Base-by-base conservation (phyloP, 345 rosid species). In the Citrus reticulata region DNA sequence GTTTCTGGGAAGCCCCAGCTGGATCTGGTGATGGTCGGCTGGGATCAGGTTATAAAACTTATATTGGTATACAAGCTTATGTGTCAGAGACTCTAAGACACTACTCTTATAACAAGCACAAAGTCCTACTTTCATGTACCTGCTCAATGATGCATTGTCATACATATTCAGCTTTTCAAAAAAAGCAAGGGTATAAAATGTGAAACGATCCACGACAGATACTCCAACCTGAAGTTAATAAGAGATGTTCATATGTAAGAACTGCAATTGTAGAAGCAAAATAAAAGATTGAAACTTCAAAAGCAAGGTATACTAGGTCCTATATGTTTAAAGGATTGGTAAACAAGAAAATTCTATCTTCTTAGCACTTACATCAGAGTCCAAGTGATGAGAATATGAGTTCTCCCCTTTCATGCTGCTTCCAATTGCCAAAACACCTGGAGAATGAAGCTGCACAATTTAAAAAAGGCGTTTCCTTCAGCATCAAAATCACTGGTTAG, bases 381-480 rank as follows among this genome's bases (percentile, higher is more conserved):
- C 99, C 83, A 96, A 85, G 25, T 93, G 98, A 88, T 96, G 98
- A 24, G 98, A 96, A 80, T 94, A 96, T n/a, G 99, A 96, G 86
- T 91, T 96, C 84, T 96, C 99, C 82, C 97, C 99, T 88, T 94
- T 96, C 88, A 81, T 86, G 88, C 99, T 96, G 82, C 99, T 94
- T 80, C 98, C 98, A 81, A 96, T 92, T n/a, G 98, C 93, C 91
- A 96, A 88, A 85, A 89, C 98, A 82, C 95, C 98, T 73, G 97
- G 97, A n/a, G 99, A 96, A 61, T 89, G 98, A 80, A 96, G 95
- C 98, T 94, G 89, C 69, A 29, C 66, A 82, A 75, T 68, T 16
- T 35, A 79, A 55, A 72, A 72, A 72, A 66, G 8, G 46, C 32
- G 46, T 30, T 65, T 46, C 69, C 27, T 66, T 78, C 55, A 70